Conservation (phyloP, 148 eudicot genomes). For the Rhododendron ovatum region DNA sequence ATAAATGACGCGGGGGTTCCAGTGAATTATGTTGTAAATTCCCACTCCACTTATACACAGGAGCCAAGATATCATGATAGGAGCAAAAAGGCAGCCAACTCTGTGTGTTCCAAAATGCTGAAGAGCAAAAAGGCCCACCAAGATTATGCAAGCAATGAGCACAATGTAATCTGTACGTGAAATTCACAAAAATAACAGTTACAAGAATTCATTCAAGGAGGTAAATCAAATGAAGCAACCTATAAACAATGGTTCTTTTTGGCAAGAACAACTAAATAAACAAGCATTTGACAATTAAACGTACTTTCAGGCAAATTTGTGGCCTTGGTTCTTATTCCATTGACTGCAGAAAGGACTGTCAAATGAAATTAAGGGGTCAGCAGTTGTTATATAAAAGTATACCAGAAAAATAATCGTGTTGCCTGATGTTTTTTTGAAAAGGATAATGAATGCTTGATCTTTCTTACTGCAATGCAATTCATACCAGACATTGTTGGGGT, state of each 20-base stretch:
- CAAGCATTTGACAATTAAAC: constrained; percentile 5
- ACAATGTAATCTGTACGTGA: constrained; percentile 27
- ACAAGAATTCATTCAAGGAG: background rate
- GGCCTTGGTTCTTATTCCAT: constrained; percentile 35
- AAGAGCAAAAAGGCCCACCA: constrained; percentile 42
- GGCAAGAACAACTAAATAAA: background rate
- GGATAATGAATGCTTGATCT: background rate
- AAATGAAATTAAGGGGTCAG: constrained; percentile 11
- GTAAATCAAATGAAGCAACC: background rate
- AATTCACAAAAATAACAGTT: background rate
- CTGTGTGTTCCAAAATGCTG: constrained; percentile 42
- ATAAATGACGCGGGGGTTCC: constrained; percentile 39
- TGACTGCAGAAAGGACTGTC: constrained; percentile 51
- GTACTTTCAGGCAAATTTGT: constrained; percentile 35
- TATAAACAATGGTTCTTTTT: background rate
- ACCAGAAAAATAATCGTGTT: background rate
- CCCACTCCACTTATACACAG: constrained; percentile 41
- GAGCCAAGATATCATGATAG: constrained; percentile 44
- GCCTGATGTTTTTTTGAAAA: background rate
- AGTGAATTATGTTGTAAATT: constrained; percentile 37
- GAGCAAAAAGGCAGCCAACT: constrained; percentile 52
- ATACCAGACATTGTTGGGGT: constrained; percentile 58
- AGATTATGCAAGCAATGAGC: constrained; percentile 25
- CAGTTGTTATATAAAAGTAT: background rate
- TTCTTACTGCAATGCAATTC: background rate